Conservation (phyloP, 306 rosid species). For the Rosa rugosa region DNA sequence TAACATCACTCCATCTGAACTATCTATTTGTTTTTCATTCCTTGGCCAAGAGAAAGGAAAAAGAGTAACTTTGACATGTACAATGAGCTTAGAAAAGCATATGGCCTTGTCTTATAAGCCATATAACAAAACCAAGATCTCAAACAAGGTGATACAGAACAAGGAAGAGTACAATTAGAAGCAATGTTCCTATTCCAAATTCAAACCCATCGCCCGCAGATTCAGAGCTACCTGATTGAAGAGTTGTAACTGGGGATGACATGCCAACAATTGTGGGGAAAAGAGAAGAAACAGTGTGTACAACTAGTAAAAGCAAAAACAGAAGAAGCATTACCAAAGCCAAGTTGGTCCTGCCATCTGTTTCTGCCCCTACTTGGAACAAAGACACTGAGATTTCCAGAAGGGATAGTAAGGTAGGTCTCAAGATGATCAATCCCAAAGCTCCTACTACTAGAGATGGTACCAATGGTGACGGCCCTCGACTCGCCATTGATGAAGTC, state of each 20-base stretch:
- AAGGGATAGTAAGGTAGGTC: constrained; percentile 41
- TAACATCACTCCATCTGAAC: neutral
- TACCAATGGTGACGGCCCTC: constrained; percentile 73
- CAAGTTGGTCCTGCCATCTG: constrained; percentile 15
- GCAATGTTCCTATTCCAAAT: constrained; percentile 33
- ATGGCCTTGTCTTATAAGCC: neutral
- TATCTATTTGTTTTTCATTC: neutral
- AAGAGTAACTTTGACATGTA: neutral
- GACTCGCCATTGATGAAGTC: constrained; percentile 37
- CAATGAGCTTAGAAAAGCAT: neutral
- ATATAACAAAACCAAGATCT: neutral
- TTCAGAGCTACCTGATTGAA: constrained; percentile 9
- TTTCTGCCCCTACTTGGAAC: constrained; percentile 19
- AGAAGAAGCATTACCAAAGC: constrained; percentile 28
- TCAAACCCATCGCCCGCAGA: constrained; percentile 30
- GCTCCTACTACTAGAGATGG: constrained; percentile 54
- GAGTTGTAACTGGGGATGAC: constrained; percentile 11
- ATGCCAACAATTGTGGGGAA: constrained; percentile 27
- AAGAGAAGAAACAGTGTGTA: constrained; percentile 20
- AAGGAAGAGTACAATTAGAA: constrained; percentile 39
- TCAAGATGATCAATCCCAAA: constrained; percentile 47
- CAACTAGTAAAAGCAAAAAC: constrained; percentile 26
- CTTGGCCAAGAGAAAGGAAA: neutral
- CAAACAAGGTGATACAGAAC: constrained; percentile 30
- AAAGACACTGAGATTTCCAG: constrained; percentile 37